Base-by-base conservation (phyloP, 2,329 filamentous ascomycete genomes). In the Zasmidium cellare region DNA sequence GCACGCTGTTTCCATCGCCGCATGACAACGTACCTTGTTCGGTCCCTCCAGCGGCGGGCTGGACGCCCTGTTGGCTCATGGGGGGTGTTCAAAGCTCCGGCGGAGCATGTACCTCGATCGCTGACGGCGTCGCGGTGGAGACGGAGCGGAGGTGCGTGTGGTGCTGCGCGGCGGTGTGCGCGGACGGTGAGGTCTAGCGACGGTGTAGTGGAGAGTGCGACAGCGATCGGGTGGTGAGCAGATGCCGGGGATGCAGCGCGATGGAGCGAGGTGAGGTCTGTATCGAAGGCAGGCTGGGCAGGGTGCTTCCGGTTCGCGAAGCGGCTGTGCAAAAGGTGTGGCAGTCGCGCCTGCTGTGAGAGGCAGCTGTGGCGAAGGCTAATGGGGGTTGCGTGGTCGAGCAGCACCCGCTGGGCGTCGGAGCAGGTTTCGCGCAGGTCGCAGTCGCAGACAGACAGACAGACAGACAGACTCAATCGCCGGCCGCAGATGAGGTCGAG, bases 31-130 rank as follows among this genome's bases (percentile, higher is more conserved):
- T 59, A 69, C 66, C 65, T 67, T 64, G 57, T 56, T 48, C 61
- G 55, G 54, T 57, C 53, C 53, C 67, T 61, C 60, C 64, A 49
- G 58, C 44, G 48, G 57, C 52, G 57, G 67, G 66, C 66, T 63
- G 63, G 31, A 51, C 53, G 59, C 60, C 66, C 59, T 64, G 54
- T 57, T 66, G 64, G 67, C 65, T 67, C 67, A 69, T 69, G 60
- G 62, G 54, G 46, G 41, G 53, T 48, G 58, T 55, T 61, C 56
- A 46, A 56, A 41, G 66, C 58, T 55, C 54, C 50, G 48, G 45
- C 55, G 46, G 59, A 53, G 57, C 61, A 64, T 64, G 51, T 57
- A 59, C 58, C n/a, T 51, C 46, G 35, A 23, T 53, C 24, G 47
- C 25, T 58, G 53, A 53, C 24, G 23, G 47, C 45, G 24, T 16